Conservation (phyloP, 148 eudicot species). For the Cornus controversa region DNA sequence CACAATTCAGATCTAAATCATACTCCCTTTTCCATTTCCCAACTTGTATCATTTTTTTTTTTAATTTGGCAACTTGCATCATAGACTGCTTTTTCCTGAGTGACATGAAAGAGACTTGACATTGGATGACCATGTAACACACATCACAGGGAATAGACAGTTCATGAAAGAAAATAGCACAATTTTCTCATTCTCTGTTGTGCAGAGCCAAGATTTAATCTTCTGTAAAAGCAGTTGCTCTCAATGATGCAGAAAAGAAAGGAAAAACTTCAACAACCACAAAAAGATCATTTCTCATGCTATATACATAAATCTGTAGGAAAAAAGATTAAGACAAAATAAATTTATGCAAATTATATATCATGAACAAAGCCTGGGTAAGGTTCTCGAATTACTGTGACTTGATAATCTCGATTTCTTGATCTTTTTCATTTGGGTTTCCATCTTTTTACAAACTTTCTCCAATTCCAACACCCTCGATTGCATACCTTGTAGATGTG, state of each 20-base stretch:
- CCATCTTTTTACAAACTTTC: constrained; percentile 71
- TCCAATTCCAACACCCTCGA: constrained; percentile 72
- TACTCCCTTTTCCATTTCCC: not conserved
- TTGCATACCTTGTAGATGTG: constrained; percentile 68
- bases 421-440: constrained; percentile 68
- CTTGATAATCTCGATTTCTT: constrained; percentile 52
- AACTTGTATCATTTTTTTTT: not conserved
- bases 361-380: constrained; percentile 72
- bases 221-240: not conserved
- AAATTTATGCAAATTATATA: not conserved
- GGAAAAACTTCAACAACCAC: not conserved
- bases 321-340: not conserved
- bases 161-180: not conserved
- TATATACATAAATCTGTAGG: constrained; percentile 11
- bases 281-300: constrained; percentile 11
- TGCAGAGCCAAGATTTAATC: not conserved
- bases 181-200: not conserved
- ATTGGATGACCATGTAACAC: not conserved
- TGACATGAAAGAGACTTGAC: constrained; percentile 20
- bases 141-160: constrained; percentile 9
- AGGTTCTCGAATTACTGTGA: constrained; percentile 38
- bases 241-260: not conserved
- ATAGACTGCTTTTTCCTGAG: not conserved
- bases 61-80: not conserved
- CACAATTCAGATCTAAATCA: not conserved